Percentiles rank a stretch among this genome's conserved stretches.
Conservation (phyloP, 2,329 filamentous ascomycete species). For the Colletotrichum falcatum region DNA sequence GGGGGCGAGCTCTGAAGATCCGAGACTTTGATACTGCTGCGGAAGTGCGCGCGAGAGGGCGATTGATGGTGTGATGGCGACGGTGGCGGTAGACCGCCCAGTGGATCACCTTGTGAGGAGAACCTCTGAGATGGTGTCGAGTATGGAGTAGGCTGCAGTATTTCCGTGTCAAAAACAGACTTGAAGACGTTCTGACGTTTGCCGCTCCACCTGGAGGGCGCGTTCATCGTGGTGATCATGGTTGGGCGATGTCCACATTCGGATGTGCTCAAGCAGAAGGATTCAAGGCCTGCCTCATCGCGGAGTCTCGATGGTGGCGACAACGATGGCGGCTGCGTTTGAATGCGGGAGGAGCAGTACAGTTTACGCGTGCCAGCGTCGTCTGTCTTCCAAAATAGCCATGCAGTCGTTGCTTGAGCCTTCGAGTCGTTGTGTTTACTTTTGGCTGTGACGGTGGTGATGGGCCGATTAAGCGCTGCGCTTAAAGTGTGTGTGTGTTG, state of each 20-base stretch:
- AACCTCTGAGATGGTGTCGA: conserved; percentile 54
- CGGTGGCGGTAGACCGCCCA: conserved; percentile 54
- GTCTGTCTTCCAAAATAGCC: neutral
- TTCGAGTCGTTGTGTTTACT: conserved; percentile 39
- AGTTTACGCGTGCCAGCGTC: neutral
- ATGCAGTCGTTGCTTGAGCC: conserved; percentile 14
- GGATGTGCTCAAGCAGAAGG: conserved; percentile 31
- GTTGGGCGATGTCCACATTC: conserved; percentile 10
- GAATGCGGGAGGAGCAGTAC: neutral
- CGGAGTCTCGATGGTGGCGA: conserved; percentile 9
- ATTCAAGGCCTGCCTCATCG: conserved; percentile 32
- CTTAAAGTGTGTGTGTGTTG: conserved; percentile 25
- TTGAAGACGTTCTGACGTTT: conserved; percentile 62
- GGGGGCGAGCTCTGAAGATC: conserved; percentile 43
- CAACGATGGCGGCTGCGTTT: neutral
- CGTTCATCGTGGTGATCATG: conserved; percentile 32
- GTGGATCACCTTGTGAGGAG: conserved; percentile 58
- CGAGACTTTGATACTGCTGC: conserved; percentile 11
- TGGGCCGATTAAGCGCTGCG: conserved; percentile 38
- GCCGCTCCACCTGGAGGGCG: conserved; percentile 36
- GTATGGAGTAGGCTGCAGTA: conserved; percentile 62
- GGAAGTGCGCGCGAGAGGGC: conserved; percentile 30
- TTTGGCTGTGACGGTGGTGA: conserved; percentile 15
- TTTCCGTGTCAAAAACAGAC: conserved; percentile 67
- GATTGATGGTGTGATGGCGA: conserved; percentile 41